phyloP scores from a whole-genome alignment of 768 basidiomycete species.

The Chlorophyllum brunneum region DNA sequence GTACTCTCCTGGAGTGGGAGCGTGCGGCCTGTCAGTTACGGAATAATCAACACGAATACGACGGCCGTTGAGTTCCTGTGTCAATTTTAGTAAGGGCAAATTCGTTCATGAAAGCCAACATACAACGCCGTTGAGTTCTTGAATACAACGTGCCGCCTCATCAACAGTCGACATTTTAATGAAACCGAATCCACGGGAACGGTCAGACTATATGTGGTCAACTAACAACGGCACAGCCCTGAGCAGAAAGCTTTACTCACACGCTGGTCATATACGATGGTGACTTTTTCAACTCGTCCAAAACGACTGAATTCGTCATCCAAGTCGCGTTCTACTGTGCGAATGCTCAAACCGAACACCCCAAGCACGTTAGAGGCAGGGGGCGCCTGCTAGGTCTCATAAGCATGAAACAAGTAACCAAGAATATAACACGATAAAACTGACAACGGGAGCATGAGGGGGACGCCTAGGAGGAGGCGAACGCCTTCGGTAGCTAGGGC shows the following conservation, averaged over 20 bases:
- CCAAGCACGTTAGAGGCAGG: conserved; percentile 88
- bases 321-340: conserved; percentile 89
- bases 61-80: conserved; percentile 89
- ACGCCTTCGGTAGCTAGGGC: conserved; percentile 50
- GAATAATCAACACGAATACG: conserved; percentile 97
- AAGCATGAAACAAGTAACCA: conserved; percentile 16
- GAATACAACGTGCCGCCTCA: conserved; percentile 84
- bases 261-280: conserved; percentile 94
- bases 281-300: conserved; percentile 91
- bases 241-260: conserved; percentile 45
- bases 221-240: not conserved
- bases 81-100: conserved; percentile 12
- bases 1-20: conserved; percentile 96
- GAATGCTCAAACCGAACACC: conserved; percentile 97
- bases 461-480: conserved; percentile 64
- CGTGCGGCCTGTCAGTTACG: conserved; percentile 89
- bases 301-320: conserved; percentile 91
- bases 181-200: conserved; percentile 97
- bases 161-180: conserved; percentile 90
- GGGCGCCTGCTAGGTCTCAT: conserved; percentile 67
- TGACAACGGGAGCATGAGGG: conserved; percentile 69
- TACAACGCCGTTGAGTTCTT: conserved; percentile 89
- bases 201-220: conserved; percentile 56
- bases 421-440: conserved; percentile 27
- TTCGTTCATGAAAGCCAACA: conserved; percentile 25